Conservation (phyloP, 2,329 filamentous ascomycete genomes). For the Sarocladiaceae sp. region DNA sequence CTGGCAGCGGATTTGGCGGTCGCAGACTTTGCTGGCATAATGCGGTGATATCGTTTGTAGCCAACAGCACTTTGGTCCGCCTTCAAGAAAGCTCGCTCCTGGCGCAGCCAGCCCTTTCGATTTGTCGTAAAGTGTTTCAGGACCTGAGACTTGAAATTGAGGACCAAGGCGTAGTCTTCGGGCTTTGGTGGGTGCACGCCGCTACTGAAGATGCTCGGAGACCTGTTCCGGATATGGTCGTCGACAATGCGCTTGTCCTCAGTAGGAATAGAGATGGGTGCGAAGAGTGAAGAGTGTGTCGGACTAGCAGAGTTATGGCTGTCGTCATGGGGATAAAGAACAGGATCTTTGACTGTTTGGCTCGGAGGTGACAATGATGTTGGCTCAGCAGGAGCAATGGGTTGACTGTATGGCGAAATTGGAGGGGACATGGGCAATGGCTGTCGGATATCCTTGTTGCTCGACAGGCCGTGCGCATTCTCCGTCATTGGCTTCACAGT, state of each 20-base stretch:
- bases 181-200: conserved; percentile 39
- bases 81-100: conserved; percentile 43
- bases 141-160: conserved; percentile 48
- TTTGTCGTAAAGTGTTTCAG: conserved; percentile 38
- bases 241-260: conserved; percentile 6
- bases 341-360: conserved; percentile 43
- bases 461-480: not conserved
- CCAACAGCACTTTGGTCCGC: conserved; percentile 39
- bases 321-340: conserved; percentile 49
- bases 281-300: conserved; percentile 17
- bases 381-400: conserved; percentile 23
- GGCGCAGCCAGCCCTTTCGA: conserved; percentile 40
- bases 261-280: not conserved
- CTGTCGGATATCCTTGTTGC: conserved; percentile 18
- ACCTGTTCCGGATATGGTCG: conserved; percentile 40
- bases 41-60: conserved; percentile 30
- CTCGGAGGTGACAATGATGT: conserved; percentile 19
- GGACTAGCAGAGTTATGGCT: conserved; percentile 29
- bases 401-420: conserved; percentile 41
- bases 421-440: conserved; percentile 49
- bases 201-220: conserved; percentile 33
- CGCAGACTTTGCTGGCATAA: conserved; percentile 36
- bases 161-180: conserved; percentile 47
- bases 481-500: not conserved
- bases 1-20: conserved; percentile 16